These are phyloP conservation scores for Tinospora cordifolia DNA, from an alignment of 164 flowering plant genomes.

Conservation along the genomic window DNA sequence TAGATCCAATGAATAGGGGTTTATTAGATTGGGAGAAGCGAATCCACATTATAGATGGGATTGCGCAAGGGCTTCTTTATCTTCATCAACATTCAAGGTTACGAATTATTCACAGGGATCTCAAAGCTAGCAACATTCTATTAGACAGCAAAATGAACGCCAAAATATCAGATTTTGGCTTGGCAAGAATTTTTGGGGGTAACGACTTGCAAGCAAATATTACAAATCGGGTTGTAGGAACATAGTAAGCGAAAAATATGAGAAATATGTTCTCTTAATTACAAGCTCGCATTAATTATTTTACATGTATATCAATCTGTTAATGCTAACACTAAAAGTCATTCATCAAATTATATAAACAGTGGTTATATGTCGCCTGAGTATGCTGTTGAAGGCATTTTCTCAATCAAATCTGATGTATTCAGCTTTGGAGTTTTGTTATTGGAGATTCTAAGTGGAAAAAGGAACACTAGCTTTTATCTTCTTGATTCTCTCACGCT, in stretches of 20 bases:
- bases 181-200: constrained; percentile 7
- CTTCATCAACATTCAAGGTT: constrained; percentile 10
- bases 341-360: neutral
- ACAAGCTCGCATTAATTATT: no score
- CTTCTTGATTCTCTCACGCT: neutral
- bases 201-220: constrained; percentile 9
- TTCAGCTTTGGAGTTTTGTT: constrained; percentile 6
- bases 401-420: constrained; percentile 10
- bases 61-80: constrained; percentile 9
- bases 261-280: neutral
- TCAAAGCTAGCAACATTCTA: constrained; percentile 11
- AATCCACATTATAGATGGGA: neutral
- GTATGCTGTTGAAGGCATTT: constrained; percentile 10
- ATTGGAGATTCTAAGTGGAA: constrained; percentile 1
- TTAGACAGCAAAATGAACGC: constrained; percentile 3
- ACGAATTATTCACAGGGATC: neutral
- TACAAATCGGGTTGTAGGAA: constrained; percentile 8
- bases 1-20: neutral
- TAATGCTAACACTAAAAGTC: no score
- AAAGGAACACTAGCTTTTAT: constrained; percentile 1
- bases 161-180: constrained; percentile 2
- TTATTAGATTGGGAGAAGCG: neutral
- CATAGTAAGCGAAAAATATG: neutral
- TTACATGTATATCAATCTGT: no score
- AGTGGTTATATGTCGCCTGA: constrained; percentile 7